Evolutionary conservation across 306 rosid species (phyloP).

Genomic region (Trichosanthes truncata): DNA sequence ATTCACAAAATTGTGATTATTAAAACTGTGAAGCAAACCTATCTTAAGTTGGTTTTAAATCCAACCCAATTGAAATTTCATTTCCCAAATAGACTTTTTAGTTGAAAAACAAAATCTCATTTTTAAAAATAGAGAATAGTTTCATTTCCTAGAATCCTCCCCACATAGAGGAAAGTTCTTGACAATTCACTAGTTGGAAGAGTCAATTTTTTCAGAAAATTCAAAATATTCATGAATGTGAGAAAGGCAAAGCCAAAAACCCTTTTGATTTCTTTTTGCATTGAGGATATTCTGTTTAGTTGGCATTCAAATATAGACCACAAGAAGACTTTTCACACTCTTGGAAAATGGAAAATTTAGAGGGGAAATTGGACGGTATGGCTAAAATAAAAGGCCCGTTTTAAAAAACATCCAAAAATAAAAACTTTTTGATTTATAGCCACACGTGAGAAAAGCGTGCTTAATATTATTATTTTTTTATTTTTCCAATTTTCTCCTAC

Average conservation of each 20-base stretch:
- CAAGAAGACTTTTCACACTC: background rate
- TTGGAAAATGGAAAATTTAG: background rate
- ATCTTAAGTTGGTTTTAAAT: no score
- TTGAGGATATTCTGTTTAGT: background rate
- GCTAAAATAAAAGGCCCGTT: no score
- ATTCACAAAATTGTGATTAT: no score
- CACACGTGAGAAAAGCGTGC: no score
- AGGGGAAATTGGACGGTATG: no score
- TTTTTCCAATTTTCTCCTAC: no score
- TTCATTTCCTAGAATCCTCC: background rate
- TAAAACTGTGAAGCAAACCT: no score
- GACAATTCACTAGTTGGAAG: background rate
- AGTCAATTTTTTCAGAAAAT: background rate
- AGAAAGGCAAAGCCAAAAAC: background rate
- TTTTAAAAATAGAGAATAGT: background rate
- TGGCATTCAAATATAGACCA: background rate
- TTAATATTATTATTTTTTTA: no score
- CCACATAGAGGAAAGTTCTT: background rate
- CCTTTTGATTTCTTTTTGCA: background rate
- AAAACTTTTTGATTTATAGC: no score
- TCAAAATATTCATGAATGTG: background rate
- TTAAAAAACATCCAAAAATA: no score
- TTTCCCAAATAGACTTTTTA: background rate
- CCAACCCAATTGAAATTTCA: background rate
- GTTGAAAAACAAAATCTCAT: no score